Evolutionary conservation across 148 eudicot genomes (phyloP).

Genomic region (Vaccinium myrtillus): DNA sequence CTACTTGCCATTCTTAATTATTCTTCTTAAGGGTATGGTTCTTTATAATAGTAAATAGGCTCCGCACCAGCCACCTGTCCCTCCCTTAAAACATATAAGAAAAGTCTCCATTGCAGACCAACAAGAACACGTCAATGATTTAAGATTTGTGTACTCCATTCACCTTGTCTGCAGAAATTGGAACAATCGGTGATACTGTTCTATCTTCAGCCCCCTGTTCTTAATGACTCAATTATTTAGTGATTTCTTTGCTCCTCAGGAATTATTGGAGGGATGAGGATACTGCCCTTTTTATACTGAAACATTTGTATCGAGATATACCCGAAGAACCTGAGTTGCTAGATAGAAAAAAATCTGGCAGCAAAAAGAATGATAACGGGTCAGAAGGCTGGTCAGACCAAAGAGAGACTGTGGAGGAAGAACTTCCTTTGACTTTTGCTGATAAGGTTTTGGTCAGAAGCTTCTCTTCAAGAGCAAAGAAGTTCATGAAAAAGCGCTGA

Average conservation of each 20-base stretch:
- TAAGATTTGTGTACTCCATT: not conserved
- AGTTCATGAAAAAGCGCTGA: slow-evolving; percentile 17
- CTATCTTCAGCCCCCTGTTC: not conserved
- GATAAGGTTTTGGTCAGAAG: slow-evolving; percentile 30
- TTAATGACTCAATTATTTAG: not conserved
- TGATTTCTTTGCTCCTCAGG: slow-evolving; percentile 33
- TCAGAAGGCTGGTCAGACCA: slow-evolving; percentile 30
- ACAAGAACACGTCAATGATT: not conserved
- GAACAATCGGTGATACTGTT: not conserved
- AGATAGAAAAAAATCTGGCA: slow-evolving; percentile 16
- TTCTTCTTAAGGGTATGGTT: not conserved
- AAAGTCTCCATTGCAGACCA: not conserved
- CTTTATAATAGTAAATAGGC: not conserved
- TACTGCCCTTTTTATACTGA: slow-evolving; percentile 85
- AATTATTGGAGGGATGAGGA: slow-evolving; percentile 94
- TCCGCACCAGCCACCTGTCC: not conserved
- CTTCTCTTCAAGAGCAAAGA: slow-evolving; percentile 45
- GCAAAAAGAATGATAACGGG: slow-evolving; percentile 20
- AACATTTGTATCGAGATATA: slow-evolving; percentile 74
- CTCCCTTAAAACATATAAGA: not conserved
- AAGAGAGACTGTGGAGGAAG: slow-evolving; percentile 43
- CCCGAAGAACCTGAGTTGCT: slow-evolving; percentile 42
- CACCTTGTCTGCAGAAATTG: not conserved
- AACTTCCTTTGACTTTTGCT: slow-evolving; percentile 71
- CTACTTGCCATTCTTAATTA: not conserved